Base-by-base conservation (phyloP, 345 rosid species). In the Salix dunnii region DNA sequence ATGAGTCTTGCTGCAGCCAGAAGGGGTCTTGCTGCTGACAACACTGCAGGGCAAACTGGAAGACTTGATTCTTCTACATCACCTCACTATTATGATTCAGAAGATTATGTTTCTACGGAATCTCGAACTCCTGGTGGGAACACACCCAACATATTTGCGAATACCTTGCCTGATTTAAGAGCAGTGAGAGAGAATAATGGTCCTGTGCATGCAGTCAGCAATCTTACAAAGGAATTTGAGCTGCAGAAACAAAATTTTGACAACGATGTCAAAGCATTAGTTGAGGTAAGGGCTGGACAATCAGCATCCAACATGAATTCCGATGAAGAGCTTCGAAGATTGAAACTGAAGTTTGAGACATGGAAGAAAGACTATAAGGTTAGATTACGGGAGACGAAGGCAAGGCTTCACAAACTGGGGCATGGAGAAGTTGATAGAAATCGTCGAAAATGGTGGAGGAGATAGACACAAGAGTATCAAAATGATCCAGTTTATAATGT, bases 301-400 rank as follows among this genome's bases (percentile, higher is more conserved):
- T 83, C 88, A 31, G 73, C 78, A 67, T 71, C 86, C 17, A 72
- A 79, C 27, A 74, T 74, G 51, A 85, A 85, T 48, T 88, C 92
- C 36, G 91, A 82, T 38, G 91, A 86, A 49, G 97, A 91, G 77
- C 82, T 91, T 42, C 78, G 88, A 79, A 92, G 87, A 74, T 73
- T 96, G 82, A 96, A 85, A 85, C 68, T 51, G 27, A 83, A 86
- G 74, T 93, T 95, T 61, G 92, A 93, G 85, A 67, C 85, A 28
- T 95, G 99, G 99, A 95, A 89, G 87, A 95, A 90, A 81, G 97
- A 90, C 68, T 95, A 89, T 83, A 95, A 90, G 85, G 82, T 81
- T 66, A 86, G 90, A 85, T 81, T 95, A 76, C 86, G 87, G 82
- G 96, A 90, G 66, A 78, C 91, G 7, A 96, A 89, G 78, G 84